Evolutionary conservation across 768 basidiomycete species (phyloP).

Genomic region (Tricholomella constricta): DNA sequence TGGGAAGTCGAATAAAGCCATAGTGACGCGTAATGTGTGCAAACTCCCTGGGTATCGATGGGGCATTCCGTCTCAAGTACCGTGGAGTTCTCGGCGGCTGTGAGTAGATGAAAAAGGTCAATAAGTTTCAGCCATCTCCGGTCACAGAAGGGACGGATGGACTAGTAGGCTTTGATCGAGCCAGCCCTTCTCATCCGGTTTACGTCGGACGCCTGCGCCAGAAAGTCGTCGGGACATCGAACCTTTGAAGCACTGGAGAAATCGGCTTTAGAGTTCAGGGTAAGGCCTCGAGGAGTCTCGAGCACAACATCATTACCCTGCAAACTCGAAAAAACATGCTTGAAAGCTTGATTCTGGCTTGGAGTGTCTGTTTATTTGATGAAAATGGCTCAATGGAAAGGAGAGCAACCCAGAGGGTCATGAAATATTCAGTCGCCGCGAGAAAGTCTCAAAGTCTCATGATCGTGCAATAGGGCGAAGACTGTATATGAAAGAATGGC

Average conservation of each 20-base stretch:
- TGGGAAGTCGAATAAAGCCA: background rate
- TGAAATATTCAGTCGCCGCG: background rate
- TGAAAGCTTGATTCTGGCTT: background rate
- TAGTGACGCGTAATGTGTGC: background rate
- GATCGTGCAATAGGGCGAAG: background rate
- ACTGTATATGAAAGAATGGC: conserved; percentile 7
- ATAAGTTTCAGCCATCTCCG: background rate
- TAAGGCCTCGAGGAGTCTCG: background rate
- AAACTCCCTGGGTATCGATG: background rate
- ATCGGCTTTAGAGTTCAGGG: conserved; percentile 8
- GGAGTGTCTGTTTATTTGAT: background rate
- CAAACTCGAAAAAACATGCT: background rate
- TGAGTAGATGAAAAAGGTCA: background rate
- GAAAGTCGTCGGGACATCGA: background rate
- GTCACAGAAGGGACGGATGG: conserved; percentile 15
- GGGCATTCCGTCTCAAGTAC: background rate
- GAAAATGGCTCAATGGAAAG: background rate
- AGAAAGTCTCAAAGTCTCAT: background rate
- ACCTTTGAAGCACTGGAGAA: conserved; percentile 1
- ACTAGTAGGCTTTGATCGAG: conserved; percentile 23
- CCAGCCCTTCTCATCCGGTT: conserved; percentile 11
- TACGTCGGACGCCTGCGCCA: conserved; percentile 11
- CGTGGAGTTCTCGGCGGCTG: conserved; percentile 9
- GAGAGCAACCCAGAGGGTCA: conserved; percentile 9
- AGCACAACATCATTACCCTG: background rate